Conservation (phyloP, 2,329 filamentous ascomycete species). For the Rhytidhysteron rufulum region DNA sequence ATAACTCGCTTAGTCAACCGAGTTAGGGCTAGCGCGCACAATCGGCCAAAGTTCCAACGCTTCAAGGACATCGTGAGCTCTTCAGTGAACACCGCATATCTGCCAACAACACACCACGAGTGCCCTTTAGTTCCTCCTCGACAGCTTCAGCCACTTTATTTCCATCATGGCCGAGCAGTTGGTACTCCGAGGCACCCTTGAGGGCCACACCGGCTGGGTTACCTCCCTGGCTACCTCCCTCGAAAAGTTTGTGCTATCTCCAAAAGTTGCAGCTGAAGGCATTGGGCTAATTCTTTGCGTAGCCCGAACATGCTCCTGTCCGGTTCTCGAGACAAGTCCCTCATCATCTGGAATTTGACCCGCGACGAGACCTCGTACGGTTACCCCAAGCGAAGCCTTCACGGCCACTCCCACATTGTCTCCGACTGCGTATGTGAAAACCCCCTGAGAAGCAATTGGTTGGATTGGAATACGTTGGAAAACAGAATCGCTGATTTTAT, state of each 20-base stretch:
- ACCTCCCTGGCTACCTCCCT: conserved; percentile 97
- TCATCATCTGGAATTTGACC: conserved; percentile 99
- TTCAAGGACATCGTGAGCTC: conserved; percentile 3
- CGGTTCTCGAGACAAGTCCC: conserved; percentile 92
- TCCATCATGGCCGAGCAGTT: conserved; percentile 81
- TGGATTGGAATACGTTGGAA: conserved; percentile 25
- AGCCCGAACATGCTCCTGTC: conserved; percentile 99
- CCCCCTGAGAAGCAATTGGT: conserved; percentile 11
- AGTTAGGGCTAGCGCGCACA: conserved; percentile 9
- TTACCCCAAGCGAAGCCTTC: conserved; percentile 97
- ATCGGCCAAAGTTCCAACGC: conserved; percentile 6
- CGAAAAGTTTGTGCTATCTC: conserved; percentile 71
- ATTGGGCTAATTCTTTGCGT: conserved; percentile 31
- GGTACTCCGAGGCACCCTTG: conserved; percentile 93
- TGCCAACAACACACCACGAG: conserved; percentile 15
- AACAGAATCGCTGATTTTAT: conserved; percentile 27
- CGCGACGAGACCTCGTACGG: conserved; percentile 97
- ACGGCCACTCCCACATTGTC: conserved; percentile 99
- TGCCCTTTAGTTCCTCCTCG: conserved; percentile 24
- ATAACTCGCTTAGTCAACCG: conserved; percentile 5
- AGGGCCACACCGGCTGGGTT: conserved; percentile 99
- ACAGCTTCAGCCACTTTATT: conserved; percentile 32
- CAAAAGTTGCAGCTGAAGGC: conserved; percentile 7
- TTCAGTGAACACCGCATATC: conserved; percentile 2
- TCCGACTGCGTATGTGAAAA: conserved; percentile 89